Evolutionary conservation across 371 early-diverging fungal genomes (phyloP), one percentile per base, ranked within the genome.

Genomic region (Mucor racemosus): DNA sequence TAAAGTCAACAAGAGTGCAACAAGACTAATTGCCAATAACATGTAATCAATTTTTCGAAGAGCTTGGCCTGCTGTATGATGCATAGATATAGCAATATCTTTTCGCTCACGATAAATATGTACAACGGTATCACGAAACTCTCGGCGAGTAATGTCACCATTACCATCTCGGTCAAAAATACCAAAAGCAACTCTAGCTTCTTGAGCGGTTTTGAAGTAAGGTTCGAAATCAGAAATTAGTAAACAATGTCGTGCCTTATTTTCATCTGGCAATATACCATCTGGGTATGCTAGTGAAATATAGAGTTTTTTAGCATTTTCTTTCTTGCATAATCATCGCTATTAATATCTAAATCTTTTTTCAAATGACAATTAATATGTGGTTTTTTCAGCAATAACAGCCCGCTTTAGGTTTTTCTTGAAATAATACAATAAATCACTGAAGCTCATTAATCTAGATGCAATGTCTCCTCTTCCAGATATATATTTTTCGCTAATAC

Each of bases 161-260:
- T 90, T 88, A 14, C 82, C 81, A 70, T 91, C 88, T 58, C 78
- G 80, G 74, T 91, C 91, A 72, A 91, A 89, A 3, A 88, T 76
- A 0, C 70, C 71, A 76, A 91, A 91, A 1, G 90, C 91, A 17
- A 73, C 74, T 58, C 77, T 75, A 5, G 90, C 84, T n/a, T 86
- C 87, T n/a, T 76, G 79, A 36, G 69, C 69, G 3, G 75, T 73
- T 15, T 76, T 75, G 65, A 88, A 89, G 57, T 83, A 85, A 5
- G 79, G 85, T 38, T 63, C 72, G 72, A 88, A 84, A 55, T 86
- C 86, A 10, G 80, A 71, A 2, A 85, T 65, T 1, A 73, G 64
- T 21, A 84, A 62, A 31, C 68, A 64, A 1, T 63, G 66, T 11
- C 72, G 69, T n/a, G 48, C 69, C 35, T 65, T 71, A 15, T 56